Evolutionary conservation across 2,329 filamentous ascomycete genomes (phyloP).

Genomic region (Fusarium luffae): DNA sequence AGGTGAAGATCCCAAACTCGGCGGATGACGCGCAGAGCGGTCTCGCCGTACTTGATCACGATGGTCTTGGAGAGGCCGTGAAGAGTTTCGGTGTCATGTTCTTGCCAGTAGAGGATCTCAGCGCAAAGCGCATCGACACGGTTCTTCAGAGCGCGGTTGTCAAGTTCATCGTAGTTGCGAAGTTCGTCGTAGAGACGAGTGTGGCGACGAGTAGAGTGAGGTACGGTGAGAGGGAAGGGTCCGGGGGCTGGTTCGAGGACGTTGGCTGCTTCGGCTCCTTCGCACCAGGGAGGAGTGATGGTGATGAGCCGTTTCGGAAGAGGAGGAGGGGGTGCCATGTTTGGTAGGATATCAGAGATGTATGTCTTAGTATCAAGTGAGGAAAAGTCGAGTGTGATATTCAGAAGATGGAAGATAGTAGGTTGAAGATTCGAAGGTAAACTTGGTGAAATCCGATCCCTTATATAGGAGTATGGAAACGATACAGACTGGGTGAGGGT

Average conservation of each 20-base stretch:
- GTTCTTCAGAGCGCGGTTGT: conserved; percentile 15
- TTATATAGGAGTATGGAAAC: not conserved
- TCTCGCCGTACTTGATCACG: conserved; percentile 39
- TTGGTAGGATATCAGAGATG: not conserved
- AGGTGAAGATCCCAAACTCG: conserved; percentile 40
- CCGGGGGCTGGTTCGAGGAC: not conserved
- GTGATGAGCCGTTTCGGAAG: conserved; percentile 32
- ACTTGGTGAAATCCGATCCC: not conserved
- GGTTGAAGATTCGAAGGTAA: not conserved
- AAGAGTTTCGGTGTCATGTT: conserved; percentile 14
- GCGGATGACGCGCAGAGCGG: conserved; percentile 24
- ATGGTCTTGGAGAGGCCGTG: conserved; percentile 33
- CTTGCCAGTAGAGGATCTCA: conserved; percentile 27
- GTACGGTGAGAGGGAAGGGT: conserved; percentile 17
- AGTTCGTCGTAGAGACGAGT: conserved; percentile 27
- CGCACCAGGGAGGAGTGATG: conserved; percentile 23
- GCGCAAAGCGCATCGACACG: conserved; percentile 19
- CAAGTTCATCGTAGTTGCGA: conserved; percentile 2
- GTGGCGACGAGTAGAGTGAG: conserved; percentile 19
- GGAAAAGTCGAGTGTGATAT: not conserved
- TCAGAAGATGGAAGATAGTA: not conserved
- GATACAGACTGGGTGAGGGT: not conserved
- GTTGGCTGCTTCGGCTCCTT: not conserved
- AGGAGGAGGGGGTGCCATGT: conserved; percentile 11
- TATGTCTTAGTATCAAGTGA: not conserved